Conservation (phyloP, 2,329 filamentous ascomycete genomes). For the Aspergillus neoniger region DNA sequence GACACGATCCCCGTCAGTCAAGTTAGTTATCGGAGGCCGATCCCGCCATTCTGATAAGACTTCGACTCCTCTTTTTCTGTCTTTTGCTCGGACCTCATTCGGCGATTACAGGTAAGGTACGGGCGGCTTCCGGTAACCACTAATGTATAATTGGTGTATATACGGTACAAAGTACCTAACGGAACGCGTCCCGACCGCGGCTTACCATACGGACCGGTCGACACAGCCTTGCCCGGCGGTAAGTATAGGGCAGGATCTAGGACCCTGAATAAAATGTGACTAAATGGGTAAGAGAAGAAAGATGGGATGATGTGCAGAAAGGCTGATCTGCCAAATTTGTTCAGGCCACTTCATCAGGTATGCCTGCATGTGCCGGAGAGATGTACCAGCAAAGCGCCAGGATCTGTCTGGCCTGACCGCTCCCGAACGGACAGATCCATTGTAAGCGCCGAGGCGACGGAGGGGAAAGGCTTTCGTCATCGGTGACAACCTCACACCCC, state of each 20-base stretch:
- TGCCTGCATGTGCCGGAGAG: not conserved
- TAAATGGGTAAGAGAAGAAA: no score
- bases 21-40: not conserved
- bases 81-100: not conserved
- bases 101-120: not conserved
- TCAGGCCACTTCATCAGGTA: conserved; percentile 3
- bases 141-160: not conserved
- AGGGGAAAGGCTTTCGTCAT: conserved; percentile 14
- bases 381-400: not conserved
- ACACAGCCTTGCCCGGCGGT: not conserved
- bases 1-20: not conserved
- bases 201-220: not conserved
- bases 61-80: not conserved
- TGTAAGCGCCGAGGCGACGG: not conserved
- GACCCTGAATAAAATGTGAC: not conserved
- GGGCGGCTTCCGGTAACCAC: not conserved
- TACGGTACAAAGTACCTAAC: not conserved
- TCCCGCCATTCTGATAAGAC: not conserved
- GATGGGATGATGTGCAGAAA: not conserved
- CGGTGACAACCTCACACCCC: not conserved
- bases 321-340: not conserved
- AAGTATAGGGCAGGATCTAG: not conserved
- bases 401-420: not conserved
- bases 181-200: not conserved
- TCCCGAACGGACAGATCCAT: not conserved